Base-by-base conservation (phyloP, 345 rosid species). In the Linum trigynum region DNA sequence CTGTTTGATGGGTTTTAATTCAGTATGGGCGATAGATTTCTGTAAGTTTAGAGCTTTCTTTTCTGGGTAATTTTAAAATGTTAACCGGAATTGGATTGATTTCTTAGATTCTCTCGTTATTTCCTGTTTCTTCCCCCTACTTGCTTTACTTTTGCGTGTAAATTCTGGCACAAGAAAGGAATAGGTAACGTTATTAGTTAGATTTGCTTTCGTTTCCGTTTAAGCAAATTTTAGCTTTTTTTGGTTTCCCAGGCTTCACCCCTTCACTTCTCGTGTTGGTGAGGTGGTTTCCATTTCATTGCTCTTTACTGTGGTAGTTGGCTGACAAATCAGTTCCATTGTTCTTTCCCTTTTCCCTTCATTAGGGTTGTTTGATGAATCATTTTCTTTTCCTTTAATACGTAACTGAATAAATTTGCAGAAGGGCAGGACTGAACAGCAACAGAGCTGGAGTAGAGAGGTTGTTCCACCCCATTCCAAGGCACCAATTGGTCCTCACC, bases 361-460 rank as follows among this genome's bases (percentile, higher is more conserved):
- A 7, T 17, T 1, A 38, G 39, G 38, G 39, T 59, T 55, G 39
- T 65, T 38, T 37, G 51, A 23, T 10, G 14, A 5, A 41, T 51
- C 3, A 36, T 0, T 51, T 62, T 0, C 57, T 17, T 38, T 51
- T 36, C 55, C 61, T 45, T 71, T 59, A 55, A 67, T 53, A 57
- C 56, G 57, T 23, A 23, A 63, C 38, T 78, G 74, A 38, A 63
- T 60, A 62, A 74, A 72, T 36, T 57, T 77, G 69, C 78, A 79
- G 65, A 78, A 72, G 61, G 69, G 77, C 53, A 68, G 74, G 15
- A 35, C 75, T 16, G 90, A 78, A 71, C 61, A 66, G 42, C 74
- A 67, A 59, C 72, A 79, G 63, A 75, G 82, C 62, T 80, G 73
- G 86, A 81, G 74, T 42, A 76, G 64, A 5, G 89, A 87, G 80